Evolutionary conservation across 176 grass and related monocot genomes (phyloP), one percentile per base, ranked within the genome.

Genomic region (Cocos nucifera): DNA sequence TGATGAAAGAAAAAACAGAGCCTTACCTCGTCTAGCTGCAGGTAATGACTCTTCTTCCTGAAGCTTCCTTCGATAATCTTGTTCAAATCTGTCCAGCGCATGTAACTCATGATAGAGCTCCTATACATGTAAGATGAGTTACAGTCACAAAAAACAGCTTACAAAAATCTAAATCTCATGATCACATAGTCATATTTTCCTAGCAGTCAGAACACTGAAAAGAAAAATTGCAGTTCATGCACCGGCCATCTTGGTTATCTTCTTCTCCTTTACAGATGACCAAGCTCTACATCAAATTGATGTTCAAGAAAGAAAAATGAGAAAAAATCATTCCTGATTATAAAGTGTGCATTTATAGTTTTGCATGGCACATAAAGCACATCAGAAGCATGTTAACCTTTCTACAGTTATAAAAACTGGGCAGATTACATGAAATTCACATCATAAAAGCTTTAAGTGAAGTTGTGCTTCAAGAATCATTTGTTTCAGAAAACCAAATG

Each of bases 81-180:
- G 87, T 63, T 97, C 92, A 78, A 91, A 85, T 62, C 87, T 88
- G 63, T 83, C 92, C 69, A 88, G 60, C 5, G 84, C 84, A 19
- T 97, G 92, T 54, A 85, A 53, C 59, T 97, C 92, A 64, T 97
- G 92, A 74, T 97, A 97, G 30, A 97, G 88, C 25, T 97, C 87
- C 92, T 95, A 82, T 52, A 75, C 15, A 70, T 56, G 72, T 22
- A 22, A 56, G 19, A 56, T 44, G 35, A 44, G 9, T 44, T 44
- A 44, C 10, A 21, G 22, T 20, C 19, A 56, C 5, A 20, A 56
- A 22, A 2, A 73, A 24, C 39, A 63, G 3, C 59, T 30, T 18
- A n/a, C 26, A 48, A 58, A 56, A 80, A 66, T 27, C 73, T 62
- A 58, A 58, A 22, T 49, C 80, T 74, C 51, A 53, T 25, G 24